Base-by-base conservation (phyloP, 495 filamentous ascomycete species). In the Aspergillus coremiiformis region DNA sequence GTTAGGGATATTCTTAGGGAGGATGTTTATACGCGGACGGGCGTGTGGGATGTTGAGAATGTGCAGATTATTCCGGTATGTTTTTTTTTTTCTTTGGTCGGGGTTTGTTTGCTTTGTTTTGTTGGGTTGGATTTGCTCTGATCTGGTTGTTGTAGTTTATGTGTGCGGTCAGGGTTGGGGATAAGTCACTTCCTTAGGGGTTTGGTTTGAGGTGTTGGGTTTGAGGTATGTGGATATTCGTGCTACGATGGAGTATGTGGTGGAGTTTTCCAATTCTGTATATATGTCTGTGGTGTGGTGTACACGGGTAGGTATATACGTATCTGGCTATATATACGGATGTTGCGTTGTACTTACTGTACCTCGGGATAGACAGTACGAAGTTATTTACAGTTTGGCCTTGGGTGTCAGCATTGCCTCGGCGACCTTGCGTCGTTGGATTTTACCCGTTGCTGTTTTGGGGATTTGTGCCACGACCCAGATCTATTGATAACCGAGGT, bases 381-480 rank as follows among this genome's bases (percentile, higher is more conserved):
- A 5, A 26, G 20, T 29, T 27, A 15, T 41, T 44, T 62, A 75
- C 45, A 74, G 55, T 52, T 72, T 74, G 10, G 71, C 59, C 55
- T 66, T 72, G 14, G 62, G 65, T 43, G 82, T 85, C 62, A 79
- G 68, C 85, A 93, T 91, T 12, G 77, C 75, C 67, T 91, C 84
- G 5, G 89, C 88, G 10, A 92, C 86, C 54, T 87, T 84, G 27
- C 86, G 76, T 48, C 88, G 70, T 68, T 92, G 89, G 47, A 92
- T 82, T 72, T 92, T 94, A 23, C 89, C 88, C 7, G 88, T 94
- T n/a, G 88, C 86, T 20, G 89, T 94, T 72, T 92, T 92, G 30
- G 88, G 88, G 80, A 93, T 91, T 50, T 81, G 68, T 47, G 86
- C 74, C 5, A 85, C 87, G 55, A 90, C 88, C 67, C 83, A 92